Percentiles rank a stretch among this genome's conserved stretches.
phyloP scores from a whole-genome alignment of 1,139 yeast species.

The Sugiyamaella pinicola region DNA sequence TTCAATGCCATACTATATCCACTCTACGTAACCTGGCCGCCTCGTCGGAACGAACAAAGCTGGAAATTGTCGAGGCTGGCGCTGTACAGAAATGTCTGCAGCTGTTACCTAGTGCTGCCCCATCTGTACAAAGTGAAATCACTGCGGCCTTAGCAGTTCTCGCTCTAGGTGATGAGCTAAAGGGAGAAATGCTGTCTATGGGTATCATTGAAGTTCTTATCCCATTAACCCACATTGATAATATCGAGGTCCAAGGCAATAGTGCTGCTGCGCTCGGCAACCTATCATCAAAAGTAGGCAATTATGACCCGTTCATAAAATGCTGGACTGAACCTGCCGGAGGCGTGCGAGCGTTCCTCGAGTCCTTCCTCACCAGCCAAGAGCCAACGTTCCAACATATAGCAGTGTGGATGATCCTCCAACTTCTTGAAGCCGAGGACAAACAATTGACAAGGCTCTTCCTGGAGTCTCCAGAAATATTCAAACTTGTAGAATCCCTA shows the following conservation, averaged over 20 bases:
- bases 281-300: slow-evolving; percentile 84
- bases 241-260: slow-evolving; percentile 96
- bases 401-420: slow-evolving; percentile 95
- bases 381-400: slow-evolving; percentile 98
- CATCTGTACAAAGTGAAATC: slow-evolving; percentile 91
- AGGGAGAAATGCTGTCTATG: slow-evolving; percentile 78
- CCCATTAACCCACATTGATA: slow-evolving; percentile 84
- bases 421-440: slow-evolving; percentile 85
- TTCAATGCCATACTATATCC: slow-evolving; percentile 96
- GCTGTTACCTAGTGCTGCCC: slow-evolving; percentile 79
- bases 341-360: slow-evolving; percentile 83
- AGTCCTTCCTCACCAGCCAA: slow-evolving; percentile 76
- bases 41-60: slow-evolving; percentile 86
- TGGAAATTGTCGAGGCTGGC: slow-evolving; percentile 90
- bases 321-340: slow-evolving; percentile 82
- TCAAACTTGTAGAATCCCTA: slow-evolving; percentile 40
- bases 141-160: slow-evolving; percentile 97
- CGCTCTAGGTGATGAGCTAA: slow-evolving; percentile 94
- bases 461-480: slow-evolving; percentile 41
- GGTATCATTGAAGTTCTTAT: slow-evolving; percentile 86
- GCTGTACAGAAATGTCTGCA: slow-evolving; percentile 94
- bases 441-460: slow-evolving; percentile 53
- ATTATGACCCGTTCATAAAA: slow-evolving; percentile 75
- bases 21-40: slow-evolving; percentile 96
- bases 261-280: slow-evolving; percentile 98